Evolutionary conservation across 2,329 filamentous ascomycete species (phyloP).

Genomic region (Colletotrichum sp.): DNA sequence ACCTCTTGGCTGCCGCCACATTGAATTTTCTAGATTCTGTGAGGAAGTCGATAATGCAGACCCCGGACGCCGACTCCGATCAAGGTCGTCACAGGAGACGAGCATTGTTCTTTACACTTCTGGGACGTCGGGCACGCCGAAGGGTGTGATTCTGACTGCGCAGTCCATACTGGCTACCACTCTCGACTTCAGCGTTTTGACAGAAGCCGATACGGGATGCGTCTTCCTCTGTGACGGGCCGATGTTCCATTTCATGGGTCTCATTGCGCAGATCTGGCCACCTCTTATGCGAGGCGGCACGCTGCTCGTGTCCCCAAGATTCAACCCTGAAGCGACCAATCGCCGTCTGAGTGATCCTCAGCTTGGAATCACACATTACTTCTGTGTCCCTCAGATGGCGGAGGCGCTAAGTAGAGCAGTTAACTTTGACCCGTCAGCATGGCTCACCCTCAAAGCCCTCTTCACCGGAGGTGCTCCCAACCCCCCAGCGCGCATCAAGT

Average conservation of each 20-base stretch:
- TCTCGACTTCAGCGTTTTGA: neutral
- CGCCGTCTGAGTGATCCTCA: neutral
- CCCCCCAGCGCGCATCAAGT: constrained; percentile 4
- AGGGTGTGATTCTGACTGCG: constrained; percentile 1
- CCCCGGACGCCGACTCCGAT: neutral
- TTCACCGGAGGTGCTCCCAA: constrained; percentile 14
- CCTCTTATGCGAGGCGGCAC: constrained; percentile 4
- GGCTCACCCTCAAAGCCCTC: constrained; percentile 4
- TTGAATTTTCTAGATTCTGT: neutral
- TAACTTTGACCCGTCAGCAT: neutral
- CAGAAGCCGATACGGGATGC: constrained; percentile 1
- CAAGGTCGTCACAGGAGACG: neutral
- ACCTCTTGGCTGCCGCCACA: constrained; percentile 1
- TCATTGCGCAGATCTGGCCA: constrained; percentile 8
- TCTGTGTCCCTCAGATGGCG: constrained; percentile 19
- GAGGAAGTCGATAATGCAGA: neutral
- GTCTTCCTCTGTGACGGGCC: constrained; percentile 19
- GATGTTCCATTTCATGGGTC: constrained; percentile 19
- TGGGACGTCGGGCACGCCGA: constrained; percentile 7
- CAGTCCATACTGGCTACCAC: neutral
- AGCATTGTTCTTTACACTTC: constrained; percentile 14
- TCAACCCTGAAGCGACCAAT: constrained; percentile 4
- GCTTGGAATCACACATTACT: constrained; percentile 5
- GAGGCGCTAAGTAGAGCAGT: constrained; percentile 5
- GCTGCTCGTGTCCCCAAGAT: neutral